These are phyloP conservation scores for Pichia sp. DNA, from an alignment of 1,139 yeast species.

Conservation along the genomic window DNA sequence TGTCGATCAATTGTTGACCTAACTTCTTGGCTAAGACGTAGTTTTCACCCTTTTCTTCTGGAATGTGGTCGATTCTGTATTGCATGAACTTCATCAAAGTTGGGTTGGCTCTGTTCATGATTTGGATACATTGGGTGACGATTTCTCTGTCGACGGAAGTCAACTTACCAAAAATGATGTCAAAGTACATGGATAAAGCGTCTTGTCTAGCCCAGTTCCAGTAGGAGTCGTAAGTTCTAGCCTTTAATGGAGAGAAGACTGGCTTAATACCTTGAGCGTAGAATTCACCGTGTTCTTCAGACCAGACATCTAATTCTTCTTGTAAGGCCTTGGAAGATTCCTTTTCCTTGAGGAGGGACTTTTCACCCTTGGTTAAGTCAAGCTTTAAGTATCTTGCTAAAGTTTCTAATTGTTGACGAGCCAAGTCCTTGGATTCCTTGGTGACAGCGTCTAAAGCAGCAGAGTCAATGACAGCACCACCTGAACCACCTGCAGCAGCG, in stretches of 20 bases:
- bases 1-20: slow-evolving; percentile 92
- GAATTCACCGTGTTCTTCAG: slow-evolving; percentile 92
- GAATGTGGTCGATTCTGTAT: slow-evolving; percentile 92
- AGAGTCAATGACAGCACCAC: slow-evolving; percentile 90
- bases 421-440: slow-evolving; percentile 84
- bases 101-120: slow-evolving; percentile 97
- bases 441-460: slow-evolving; percentile 96
- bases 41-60: slow-evolving; percentile 83
- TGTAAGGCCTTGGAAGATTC: slow-evolving; percentile 84
- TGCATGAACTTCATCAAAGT: slow-evolving; percentile 95
- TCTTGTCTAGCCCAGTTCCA: slow-evolving; percentile 99
- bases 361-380: slow-evolving; percentile 90
- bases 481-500: slow-evolving; percentile 46
- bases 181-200: slow-evolving; percentile 89
- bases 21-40: slow-evolving; percentile 86
- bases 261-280: slow-evolving; percentile 93
- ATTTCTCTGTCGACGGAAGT: slow-evolving; percentile 93
- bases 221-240: slow-evolving; percentile 94
- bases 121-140: slow-evolving; percentile 92
- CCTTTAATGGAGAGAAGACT: slow-evolving; percentile 86
- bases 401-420: slow-evolving; percentile 93
- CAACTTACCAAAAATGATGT: slow-evolving; percentile 91
- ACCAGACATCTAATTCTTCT: slow-evolving; percentile 90
- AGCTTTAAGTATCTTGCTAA: slow-evolving; percentile 92
- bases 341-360: slow-evolving; percentile 80